Base-by-base conservation (phyloP, 441 rosid species). In the Populus hybrid region DNA sequence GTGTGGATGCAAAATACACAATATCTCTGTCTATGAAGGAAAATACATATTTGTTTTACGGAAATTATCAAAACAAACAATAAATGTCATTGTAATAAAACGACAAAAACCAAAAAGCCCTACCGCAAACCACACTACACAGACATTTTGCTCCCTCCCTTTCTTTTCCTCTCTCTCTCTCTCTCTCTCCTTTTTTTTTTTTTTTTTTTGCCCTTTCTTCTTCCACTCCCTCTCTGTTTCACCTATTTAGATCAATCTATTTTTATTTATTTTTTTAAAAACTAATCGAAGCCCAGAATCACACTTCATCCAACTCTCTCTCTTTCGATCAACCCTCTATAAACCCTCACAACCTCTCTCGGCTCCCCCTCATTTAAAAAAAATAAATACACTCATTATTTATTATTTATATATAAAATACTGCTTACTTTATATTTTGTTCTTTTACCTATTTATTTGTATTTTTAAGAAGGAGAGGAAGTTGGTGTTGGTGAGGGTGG, bases 31-130 rank as follows among this genome's bases (percentile, higher is more conserved):
- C 18, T 14, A 46, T 1, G 20, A 46, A 14, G 57, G 20, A 46
- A 46, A 46, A 46, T 42, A 12, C 54, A 10, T 1, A 14, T 46
- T 46, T 46, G 57, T 46, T 46, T 46, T 14, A 46, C 16, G 57
- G 20, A 46, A 4, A 46, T 46, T 38, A 38, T 38, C 42, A 38
- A 38, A 38, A 38, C 42, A 38, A 0, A 9, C 42, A 9, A 46
- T 46, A 2, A 14, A 46, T 46, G 57, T 46, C 57, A 46, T 1
- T 14, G n/a, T 57, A 57, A 57, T 57, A 57, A 4, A 23, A 35
- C 16, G 24, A 6, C n/a, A 63, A 21, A 46, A 57, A 40, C 14
- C 61, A 50, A 76, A 70, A 81, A 77, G 84, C 87, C 87, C 79
- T 74, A 74, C 80, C n/a, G 24, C 54, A 42, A 54, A 74, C 12